Base-by-base conservation (phyloP, 148 eudicot genomes). In the Rhododendron mucronatum region DNA sequence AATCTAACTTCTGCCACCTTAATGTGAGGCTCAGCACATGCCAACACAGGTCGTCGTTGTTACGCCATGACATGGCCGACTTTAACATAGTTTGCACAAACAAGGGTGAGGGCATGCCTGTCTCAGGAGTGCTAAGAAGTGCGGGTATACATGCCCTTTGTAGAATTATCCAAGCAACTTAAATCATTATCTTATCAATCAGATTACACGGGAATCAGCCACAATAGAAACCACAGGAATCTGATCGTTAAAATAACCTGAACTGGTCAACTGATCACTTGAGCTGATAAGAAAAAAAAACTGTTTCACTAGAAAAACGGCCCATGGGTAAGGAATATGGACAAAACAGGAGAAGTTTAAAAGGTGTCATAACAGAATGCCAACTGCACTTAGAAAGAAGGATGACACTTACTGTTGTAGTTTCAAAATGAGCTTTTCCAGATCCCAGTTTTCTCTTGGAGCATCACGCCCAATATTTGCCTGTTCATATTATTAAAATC, bases 381-480 rank as follows among this genome's bases (percentile, higher is more conserved):
- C 69, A 84, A 67, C 65, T 81, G 76, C 33, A 79, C 78, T 2
- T 30, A 69, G 87, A 84, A 53, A 81, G 78, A 30, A 67, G 28
- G 35, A 44, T 74, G 80, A 30, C 47, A 82, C 98, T 91, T 89
- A 97, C 99, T 97, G 99, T 90, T 93, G 95, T 88, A 97, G 84
- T 89, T 97, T 97, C 61, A 95, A 92, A 76, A 95, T 88, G 79
- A 97, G 99, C 92, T 97, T 97, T 84, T 92, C 92, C 57, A 97
- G 95, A 91, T 97, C 98, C 98, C 98, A 97, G 92, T 91, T 94
- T 89, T 95, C 99, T 84, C 90, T 92, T 10, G 98, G 96, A 82
- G 92, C 91, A 91, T 97, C 98, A 87, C 95, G 87, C 85, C 95
- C 98, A 91, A 97, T 90, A 89, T 97, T 97, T 93, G 99, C 99